Evolutionary conservation across 2,329 filamentous ascomycete genomes (phyloP), one percentile per base, ranked within the genome.

Genomic region (Purpureocillium takamizusanense): DNA sequence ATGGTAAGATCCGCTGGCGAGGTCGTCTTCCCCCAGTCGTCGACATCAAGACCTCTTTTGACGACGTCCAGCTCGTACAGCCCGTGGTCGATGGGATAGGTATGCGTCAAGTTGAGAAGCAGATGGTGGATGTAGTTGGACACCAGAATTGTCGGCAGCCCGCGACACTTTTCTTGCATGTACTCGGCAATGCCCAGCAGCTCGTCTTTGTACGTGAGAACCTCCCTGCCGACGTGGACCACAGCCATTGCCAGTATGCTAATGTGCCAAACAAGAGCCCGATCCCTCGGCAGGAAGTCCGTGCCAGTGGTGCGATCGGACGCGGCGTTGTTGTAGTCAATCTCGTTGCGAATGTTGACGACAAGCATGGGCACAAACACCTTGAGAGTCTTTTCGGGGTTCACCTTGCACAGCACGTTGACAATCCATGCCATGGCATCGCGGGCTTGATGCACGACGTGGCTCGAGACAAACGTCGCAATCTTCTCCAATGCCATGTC

Each of bases 341-440:
- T 98, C 60, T 98, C 92, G 43, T 87, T 94, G 45, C 89, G 85
- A 47, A 98, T 98, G 40, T 86, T 89, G 56, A 86, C 76, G 36
- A 94, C 83, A 38, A 97, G 71, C 67, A 95, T 87, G 1, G 92
- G 92, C 25, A 98, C 74, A 39, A 98, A 84, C 12, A 87, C 78
- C 56, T 89, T 92, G 36, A 98, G 70, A 1, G 92, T 88, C 65
- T 95, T 95, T 56, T 90, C 81, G 0, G 94, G 89, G 50, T 94
- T 86, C 49, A 94, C 87, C 63, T 97, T 97, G 71, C 92, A 95
- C 17, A 98, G 72, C 1, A 87, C 86, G 60, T 95, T 97, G 63
- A 90, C 86, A 38, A 97, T 97, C 73, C 95, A 98, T 1, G 94
- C 92, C 84, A 98, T 95, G 7, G 92, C 90, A 68, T 98, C 92